Evolutionary conservation across 495 filamentous ascomycete genomes (phyloP), one percentile per base, ranked within the genome.

Genomic region (Pyronema domesticum): DNA sequence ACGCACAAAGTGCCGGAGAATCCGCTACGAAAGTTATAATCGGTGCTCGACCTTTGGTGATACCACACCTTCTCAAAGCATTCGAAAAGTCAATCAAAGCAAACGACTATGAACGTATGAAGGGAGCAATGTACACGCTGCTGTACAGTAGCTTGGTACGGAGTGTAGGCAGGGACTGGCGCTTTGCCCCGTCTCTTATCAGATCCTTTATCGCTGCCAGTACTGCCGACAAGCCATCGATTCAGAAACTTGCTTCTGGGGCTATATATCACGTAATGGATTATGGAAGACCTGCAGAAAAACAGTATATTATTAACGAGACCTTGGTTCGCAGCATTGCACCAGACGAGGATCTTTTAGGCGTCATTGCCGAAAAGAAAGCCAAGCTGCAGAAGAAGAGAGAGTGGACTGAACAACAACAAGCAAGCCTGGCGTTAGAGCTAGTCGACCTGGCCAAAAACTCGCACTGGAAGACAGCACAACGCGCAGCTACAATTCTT

Each of bases 381-480:
- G 73, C 76, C 1, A 78, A 74, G 54, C 85, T 96, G 58, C 73
- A 78, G 53, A 76, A 79, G 34, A 85, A 88, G 51, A 80, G 88
- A 42, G 73, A 68, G 18, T 72, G 75, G 48, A 84, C 94, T 13
- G 89, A 96, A 63, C 72, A 72, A 53, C 88, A 84, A 70, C 96
- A 95, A 70, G 73, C 81, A 0, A 75, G 79, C 5, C 70, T 96
- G 13, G 85, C 88, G 0, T 69, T 82, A 54, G 85, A 94, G 60
- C 74, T 99, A 39, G 80, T 89, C 2, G 78, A 85, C 39, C 67
- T 86, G 51, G 82, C 85, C 0, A 77, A 78, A 54, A 74, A 77
- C 18, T 84, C 86, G 0, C 93, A 96, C 64, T 99, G 91, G 91
- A 96, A 94, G 74, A 85, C 94, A 57, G 89, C 88, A 8, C 86